Evolutionary conservation across 768 basidiomycete species (phyloP).

Genomic region (Mycena polygramma): DNA sequence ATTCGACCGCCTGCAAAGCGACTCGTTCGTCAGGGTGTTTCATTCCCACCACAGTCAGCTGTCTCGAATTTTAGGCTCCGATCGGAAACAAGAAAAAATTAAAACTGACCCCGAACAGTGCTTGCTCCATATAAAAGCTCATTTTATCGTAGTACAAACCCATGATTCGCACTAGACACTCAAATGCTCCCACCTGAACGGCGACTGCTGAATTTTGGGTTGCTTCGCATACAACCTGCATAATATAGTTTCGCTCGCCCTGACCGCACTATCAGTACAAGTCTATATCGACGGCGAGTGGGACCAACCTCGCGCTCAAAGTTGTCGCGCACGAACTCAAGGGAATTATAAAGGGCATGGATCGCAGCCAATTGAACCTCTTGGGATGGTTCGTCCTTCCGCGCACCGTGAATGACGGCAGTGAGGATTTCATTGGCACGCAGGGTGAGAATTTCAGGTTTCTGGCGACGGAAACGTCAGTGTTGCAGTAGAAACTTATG

Average conservation of each 20-base stretch:
- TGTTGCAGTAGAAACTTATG: slow-evolving; percentile 23
- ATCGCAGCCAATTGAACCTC: slow-evolving; percentile 96
- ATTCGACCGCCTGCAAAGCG: slow-evolving; percentile 96
- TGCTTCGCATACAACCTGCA: slow-evolving; percentile 99
- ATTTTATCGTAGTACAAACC: slow-evolving; percentile 99
- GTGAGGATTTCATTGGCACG: slow-evolving; percentile 98
- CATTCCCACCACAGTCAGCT: slow-evolving; percentile 99
- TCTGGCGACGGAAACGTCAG: slow-evolving; percentile 61
- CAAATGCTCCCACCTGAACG: slow-evolving; percentile 97
- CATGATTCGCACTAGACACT: slow-evolving; percentile 97
- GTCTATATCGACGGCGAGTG: slow-evolving; percentile 12
- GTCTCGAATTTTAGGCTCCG: slow-evolving; percentile 28
- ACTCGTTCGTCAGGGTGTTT: slow-evolving; percentile 92
- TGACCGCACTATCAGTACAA: slow-evolving; percentile 49
- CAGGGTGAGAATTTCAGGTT: slow-evolving; percentile 90
- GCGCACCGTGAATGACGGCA: slow-evolving; percentile 97
- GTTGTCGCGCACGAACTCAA: slow-evolving; percentile 98
- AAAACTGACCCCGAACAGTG: slow-evolving; percentile 89
- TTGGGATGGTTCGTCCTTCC: slow-evolving; percentile 91
- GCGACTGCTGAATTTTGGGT: slow-evolving; percentile 85
- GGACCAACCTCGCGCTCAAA: slow-evolving; percentile 92
- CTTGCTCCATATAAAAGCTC: slow-evolving; percentile 99
- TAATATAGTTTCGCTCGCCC: slow-evolving; percentile 99
- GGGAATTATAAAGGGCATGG: slow-evolving; percentile 92
- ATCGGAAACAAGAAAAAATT: slow-evolving; percentile 16